Percentiles rank a stretch among this genome's conserved stretches.
Evolutionary conservation across 108 stramenopile species (phyloP).

Genomic region (Conticribra weissflogii): DNA sequence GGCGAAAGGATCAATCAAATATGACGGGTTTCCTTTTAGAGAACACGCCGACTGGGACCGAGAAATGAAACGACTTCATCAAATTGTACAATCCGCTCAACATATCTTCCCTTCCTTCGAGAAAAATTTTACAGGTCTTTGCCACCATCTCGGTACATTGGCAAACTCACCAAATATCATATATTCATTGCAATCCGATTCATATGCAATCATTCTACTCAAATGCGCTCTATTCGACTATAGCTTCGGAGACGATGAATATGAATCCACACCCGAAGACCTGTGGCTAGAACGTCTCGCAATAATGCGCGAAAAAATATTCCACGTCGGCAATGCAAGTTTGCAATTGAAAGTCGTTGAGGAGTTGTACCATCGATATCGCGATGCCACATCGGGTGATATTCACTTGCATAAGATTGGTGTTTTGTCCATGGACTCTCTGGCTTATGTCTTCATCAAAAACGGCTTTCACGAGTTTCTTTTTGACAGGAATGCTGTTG

Average conservation of each 20-base stretch:
- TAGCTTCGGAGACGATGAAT: slow-evolving; percentile 21
- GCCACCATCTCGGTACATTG: background rate
- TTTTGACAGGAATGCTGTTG: slow-evolving; percentile 48
- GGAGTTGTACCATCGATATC: slow-evolving; percentile 47
- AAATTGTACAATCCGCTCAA: background rate
- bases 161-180: slow-evolving; percentile 7
- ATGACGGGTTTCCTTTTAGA: slow-evolving; percentile 42
- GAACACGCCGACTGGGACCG: slow-evolving; percentile 15
- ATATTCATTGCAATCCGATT: slow-evolving; percentile 7
- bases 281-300: slow-evolving; percentile 29
- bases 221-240: slow-evolving; percentile 57
- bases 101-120: slow-evolving; percentile 6
- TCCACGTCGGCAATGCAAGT: slow-evolving; percentile 45
- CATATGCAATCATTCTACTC: slow-evolving; percentile 13
- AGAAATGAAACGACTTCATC: slow-evolving; percentile 11
- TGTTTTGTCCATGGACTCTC: slow-evolving; percentile 47
- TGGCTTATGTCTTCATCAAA: slow-evolving; percentile 60
- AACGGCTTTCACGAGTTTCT: slow-evolving; percentile 50
- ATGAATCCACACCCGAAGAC: background rate
- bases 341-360: slow-evolving; percentile 41
- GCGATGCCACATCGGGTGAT: slow-evolving; percentile 47
- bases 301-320: slow-evolving; percentile 49
- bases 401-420: slow-evolving; percentile 38
- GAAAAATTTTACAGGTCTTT: slow-evolving; percentile 8
- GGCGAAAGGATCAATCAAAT: too few species aligned